Evolutionary conservation across 768 basidiomycete genomes (phyloP), one percentile per base, ranked within the genome.

Genomic region (Suillus decipiens): DNA sequence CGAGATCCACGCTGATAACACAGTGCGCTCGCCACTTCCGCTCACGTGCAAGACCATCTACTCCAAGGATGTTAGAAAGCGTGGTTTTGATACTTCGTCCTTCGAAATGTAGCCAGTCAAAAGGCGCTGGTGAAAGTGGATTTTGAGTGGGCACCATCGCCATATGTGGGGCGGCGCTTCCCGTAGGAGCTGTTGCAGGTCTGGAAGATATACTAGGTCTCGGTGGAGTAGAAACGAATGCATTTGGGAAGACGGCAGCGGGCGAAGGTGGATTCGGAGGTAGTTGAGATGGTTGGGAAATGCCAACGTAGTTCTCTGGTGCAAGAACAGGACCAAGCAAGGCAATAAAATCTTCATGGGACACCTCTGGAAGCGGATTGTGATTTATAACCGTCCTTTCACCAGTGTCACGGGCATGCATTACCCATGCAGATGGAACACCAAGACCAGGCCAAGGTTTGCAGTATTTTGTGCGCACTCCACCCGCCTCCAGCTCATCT

Each of bases 31-130:
- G 82, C 93, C 93, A 94, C 68, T 89, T 91, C 34, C 89, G 84
- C 70, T 95, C 93, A 3, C 88, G 83, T 5, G 92, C 91, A 39
- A 94, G 84, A 11, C 92, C 89, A 66, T 94, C 92, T 50, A 95
- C 67, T 6, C 92, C 93, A 36, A 85, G 81, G 36, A 95, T 84
- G 70, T 94, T 94, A 67, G 80, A 87, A 33, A 91, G 75, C 5
- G 92, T 94, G 11, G 89, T 92, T 73, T 89, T 91, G 37, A 90
- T 86, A 0, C 85, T 89, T 3, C 92, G 80, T 5, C 92, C 92
- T 68, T 94, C 92, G 64, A 95, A 90, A 69, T 94, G 92, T 7
- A 95, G 76, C 90, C 92, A 93, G 67, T 94, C 90, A 60, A 94
- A 90, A 0, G 92, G 93, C 0, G 92, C 90, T 0, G 88, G 88